phyloP scores from a whole-genome alignment of 176 grass and related monocot species.

The Alopecurus myosuroides region DNA sequence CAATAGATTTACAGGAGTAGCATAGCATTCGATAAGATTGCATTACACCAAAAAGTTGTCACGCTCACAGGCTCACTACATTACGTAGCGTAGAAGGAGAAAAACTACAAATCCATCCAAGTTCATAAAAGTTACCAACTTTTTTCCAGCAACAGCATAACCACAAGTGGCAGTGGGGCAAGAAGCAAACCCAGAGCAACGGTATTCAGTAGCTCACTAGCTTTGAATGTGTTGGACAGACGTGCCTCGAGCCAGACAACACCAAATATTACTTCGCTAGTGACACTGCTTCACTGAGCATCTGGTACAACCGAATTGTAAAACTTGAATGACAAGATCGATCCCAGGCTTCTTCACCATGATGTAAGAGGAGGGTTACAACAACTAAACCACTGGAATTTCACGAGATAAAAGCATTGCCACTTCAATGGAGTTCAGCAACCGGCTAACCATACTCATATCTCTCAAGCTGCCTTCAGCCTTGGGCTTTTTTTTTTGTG shows the following conservation, averaged over 20 bases:
- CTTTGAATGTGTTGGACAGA: neutral
- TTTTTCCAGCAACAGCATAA: neutral
- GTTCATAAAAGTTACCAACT: neutral
- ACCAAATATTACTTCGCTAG: neutral
- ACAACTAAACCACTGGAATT: neutral
- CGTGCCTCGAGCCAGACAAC: neutral
- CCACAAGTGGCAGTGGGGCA: neutral
- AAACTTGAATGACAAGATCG: neutral
- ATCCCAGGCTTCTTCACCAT: neutral
- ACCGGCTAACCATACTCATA: neutral
- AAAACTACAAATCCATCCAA: neutral
- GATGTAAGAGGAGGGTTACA: neutral
- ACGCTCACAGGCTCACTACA: neutral
- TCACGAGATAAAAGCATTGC: neutral
- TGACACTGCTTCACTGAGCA: neutral
- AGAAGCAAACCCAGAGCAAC: neutral
- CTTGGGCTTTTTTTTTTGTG: too few relatives aligned
- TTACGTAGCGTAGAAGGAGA: neutral
- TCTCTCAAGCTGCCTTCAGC: constrained; percentile 1
- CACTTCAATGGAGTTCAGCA: neutral
- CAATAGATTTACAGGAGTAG: neutral
- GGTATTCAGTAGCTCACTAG: neutral
- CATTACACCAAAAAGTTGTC: neutral
- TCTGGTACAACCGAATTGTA: neutral
- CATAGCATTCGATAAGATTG: neutral